phyloP scores from a whole-genome alignment of 2,329 filamentous ascomycete genomes.

The Fusarium irregulare region DNA sequence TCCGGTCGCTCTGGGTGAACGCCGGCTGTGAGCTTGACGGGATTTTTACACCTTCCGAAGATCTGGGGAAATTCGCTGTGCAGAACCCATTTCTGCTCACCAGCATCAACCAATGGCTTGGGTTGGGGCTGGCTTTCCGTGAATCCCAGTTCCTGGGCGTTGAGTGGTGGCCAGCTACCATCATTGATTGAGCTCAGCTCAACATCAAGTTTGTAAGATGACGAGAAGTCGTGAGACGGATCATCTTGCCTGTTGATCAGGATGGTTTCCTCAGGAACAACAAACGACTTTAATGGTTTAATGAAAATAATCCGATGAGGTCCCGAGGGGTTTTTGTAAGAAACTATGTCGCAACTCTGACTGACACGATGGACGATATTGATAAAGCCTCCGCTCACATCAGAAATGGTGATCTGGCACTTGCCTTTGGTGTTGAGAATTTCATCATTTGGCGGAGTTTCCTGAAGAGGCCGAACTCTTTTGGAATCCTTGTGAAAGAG shows the following conservation, averaged over 20 bases:
- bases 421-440: constrained; percentile 50
- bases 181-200: constrained; percentile 65
- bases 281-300: constrained; percentile 61
- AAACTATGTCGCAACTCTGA: constrained; percentile 64
- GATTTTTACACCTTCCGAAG: constrained; percentile 56
- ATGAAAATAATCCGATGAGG: constrained; percentile 61
- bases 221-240: constrained; percentile 59
- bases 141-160: constrained; percentile 51
- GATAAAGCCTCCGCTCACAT: constrained; percentile 50
- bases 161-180: constrained; percentile 64
- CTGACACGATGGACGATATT: constrained; percentile 65
- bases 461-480: constrained; percentile 49
- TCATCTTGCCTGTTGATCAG: constrained; percentile 61
- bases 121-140: constrained; percentile 33
- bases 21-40: constrained; percentile 46
- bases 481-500: constrained; percentile 62
- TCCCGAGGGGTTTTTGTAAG: constrained; percentile 61
- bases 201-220: constrained; percentile 62
- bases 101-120: constrained; percentile 31
- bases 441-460: constrained; percentile 46
- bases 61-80: constrained; percentile 56
- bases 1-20: constrained; percentile 41
- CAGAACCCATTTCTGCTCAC: constrained; percentile 53
- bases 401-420: constrained; percentile 54
- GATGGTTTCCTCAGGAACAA: constrained; percentile 64